phyloP scores from a whole-genome alignment of 805 yeast species.

The Saturnispora galanensis region DNA sequence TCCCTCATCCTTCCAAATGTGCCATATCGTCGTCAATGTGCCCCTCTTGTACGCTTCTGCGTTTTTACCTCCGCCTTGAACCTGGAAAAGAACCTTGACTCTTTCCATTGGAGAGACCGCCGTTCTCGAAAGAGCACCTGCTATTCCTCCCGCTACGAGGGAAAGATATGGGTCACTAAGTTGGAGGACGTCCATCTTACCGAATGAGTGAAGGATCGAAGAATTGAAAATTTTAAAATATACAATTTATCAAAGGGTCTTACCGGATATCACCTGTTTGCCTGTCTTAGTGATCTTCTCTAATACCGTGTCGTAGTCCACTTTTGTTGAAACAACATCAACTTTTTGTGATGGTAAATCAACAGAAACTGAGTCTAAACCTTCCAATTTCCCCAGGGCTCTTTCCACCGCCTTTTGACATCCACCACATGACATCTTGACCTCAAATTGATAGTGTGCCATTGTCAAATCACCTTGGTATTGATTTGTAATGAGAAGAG shows the following conservation, averaged over 20 bases:
- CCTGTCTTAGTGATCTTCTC: conserved; percentile 85
- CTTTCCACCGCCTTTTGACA: conserved; percentile 82
- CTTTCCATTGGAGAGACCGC: conserved; percentile 93
- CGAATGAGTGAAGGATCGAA: background rate
- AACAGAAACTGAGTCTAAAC: conserved; percentile 63
- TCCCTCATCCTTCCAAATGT: conserved; percentile 89
- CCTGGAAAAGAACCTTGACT: conserved; percentile 83
- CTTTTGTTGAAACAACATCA: conserved; percentile 49
- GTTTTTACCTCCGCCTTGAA: conserved; percentile 45
- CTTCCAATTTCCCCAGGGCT: conserved; percentile 60
- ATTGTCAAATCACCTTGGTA: background rate
- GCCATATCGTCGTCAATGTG: conserved; percentile 58
- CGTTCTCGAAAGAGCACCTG: conserved; percentile 78
- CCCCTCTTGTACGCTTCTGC: conserved; percentile 43
- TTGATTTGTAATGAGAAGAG: too few species aligned
- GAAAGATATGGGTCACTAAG: conserved; percentile 39
- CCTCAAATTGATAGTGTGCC: conserved; percentile 70
- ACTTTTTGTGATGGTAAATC: conserved; percentile 78
- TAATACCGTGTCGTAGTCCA: conserved; percentile 63
- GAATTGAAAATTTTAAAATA: background rate
- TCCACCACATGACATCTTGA: conserved; percentile 77
- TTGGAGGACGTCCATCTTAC: background rate
- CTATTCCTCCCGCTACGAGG: conserved; percentile 63
- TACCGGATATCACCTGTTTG: conserved; percentile 65
- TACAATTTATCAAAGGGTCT: conserved; percentile 12